These are phyloP conservation scores for Neltuma alba DNA, from an alignment of 306 rosid genomes.

Conservation along the genomic window DNA sequence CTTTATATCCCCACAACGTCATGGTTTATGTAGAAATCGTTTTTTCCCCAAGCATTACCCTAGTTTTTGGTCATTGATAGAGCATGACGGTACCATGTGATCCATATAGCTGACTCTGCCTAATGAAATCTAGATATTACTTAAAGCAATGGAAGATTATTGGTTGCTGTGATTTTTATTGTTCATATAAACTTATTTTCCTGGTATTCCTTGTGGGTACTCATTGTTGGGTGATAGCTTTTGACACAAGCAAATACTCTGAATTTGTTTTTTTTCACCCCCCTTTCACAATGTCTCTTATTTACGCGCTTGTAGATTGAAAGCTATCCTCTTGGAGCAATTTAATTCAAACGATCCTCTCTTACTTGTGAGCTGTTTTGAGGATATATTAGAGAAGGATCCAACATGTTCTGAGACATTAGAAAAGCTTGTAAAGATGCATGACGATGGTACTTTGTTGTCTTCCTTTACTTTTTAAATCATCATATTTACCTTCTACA, in stretches of 20 bases:
- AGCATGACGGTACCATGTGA: too few species aligned
- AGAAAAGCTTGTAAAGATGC: too few species aligned
- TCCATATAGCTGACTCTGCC: too few species aligned
- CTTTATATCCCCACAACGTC: background rate
- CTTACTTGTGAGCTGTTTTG: too few species aligned
- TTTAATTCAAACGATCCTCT: too few species aligned
- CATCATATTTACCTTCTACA: too few species aligned
- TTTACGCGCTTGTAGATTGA: conserved; percentile 50
- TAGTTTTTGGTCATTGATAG: background rate
- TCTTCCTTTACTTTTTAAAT: too few species aligned
- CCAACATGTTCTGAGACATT: too few species aligned
- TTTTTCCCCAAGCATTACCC: background rate
- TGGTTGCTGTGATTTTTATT: background rate
- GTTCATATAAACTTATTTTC: too few species aligned
- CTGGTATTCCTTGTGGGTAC: background rate
- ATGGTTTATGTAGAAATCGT: background rate
- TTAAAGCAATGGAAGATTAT: background rate
- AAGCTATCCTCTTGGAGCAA: too few species aligned
- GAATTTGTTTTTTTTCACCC: background rate
- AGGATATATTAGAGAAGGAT: too few species aligned
- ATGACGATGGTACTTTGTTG: too few species aligned
- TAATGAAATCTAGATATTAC: background rate
- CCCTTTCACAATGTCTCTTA: conserved; percentile 22
- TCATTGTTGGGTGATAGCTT: background rate
- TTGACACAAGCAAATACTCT: background rate